Conservation (phyloP, 129 eudicot species). For the Lonicera japonica region DNA sequence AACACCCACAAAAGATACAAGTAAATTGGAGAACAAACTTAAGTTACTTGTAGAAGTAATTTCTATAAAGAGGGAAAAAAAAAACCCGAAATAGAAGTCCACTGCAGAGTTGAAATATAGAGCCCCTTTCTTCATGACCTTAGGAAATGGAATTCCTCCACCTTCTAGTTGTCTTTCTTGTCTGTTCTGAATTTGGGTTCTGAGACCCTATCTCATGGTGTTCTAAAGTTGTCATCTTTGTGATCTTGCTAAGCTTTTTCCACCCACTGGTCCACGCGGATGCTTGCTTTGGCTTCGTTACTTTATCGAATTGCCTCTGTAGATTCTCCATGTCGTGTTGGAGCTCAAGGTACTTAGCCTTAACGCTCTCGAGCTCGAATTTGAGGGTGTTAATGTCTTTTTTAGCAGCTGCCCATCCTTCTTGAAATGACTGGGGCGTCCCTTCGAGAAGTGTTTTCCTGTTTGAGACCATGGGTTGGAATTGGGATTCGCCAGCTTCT, state of each 20-base stretch:
- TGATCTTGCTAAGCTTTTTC: constrained; percentile 68
- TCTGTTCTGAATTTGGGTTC: constrained; percentile 26
- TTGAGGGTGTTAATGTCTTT: constrained; percentile 79
- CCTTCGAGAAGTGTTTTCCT: constrained; percentile 72
- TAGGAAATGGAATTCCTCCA: constrained; percentile 88
- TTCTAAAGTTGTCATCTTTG: constrained; percentile 43
- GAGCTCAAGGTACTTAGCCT: constrained; percentile 68
- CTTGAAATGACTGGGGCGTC: constrained; percentile 90
- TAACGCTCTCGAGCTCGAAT: constrained; percentile 73
- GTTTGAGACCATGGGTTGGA: constrained; percentile 53
- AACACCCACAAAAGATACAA: constrained; percentile 7
- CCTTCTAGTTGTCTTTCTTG: constrained; percentile 63
- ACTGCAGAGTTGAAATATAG: too few relatives aligned
- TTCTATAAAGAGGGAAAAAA: background rate
- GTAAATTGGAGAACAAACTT: constrained; percentile 4
- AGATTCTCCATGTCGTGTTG: constrained; percentile 72
- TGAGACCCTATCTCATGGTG: constrained; percentile 40
- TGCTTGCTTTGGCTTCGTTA: constrained; percentile 49
- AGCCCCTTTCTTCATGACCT: background rate
- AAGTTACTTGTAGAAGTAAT: constrained; percentile 6
- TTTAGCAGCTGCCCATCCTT: constrained; percentile 83
- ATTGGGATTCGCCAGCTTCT: constrained; percentile 39
- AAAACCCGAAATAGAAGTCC: background rate
- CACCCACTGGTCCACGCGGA: constrained; percentile 81
- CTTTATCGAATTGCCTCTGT: constrained; percentile 57